phyloP scores from a whole-genome alignment of 2,329 filamentous ascomycete species.

The Pseudocercospora macadamiae region DNA sequence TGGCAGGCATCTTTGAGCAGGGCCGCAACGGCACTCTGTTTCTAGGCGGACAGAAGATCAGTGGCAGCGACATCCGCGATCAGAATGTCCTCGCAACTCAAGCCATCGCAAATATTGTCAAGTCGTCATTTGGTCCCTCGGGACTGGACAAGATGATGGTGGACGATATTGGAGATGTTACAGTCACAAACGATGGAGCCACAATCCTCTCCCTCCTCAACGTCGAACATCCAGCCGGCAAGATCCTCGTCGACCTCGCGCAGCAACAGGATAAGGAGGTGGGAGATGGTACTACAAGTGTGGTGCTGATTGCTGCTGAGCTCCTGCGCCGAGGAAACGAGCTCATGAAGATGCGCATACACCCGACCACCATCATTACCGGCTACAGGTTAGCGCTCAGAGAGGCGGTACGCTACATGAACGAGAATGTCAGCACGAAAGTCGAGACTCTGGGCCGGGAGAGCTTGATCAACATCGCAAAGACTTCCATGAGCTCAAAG shows the following conservation, averaged over 20 bases:
- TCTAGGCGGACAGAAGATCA: slow-evolving; percentile 96
- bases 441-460: slow-evolving; percentile 90
- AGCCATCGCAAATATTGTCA: slow-evolving; percentile 97
- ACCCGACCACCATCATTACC: slow-evolving; percentile 98
- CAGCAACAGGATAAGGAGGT: slow-evolving; percentile 99
- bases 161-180: slow-evolving; percentile 98
- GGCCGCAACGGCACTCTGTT: slow-evolving; percentile 95
- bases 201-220: slow-evolving; percentile 95
- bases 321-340: slow-evolving; percentile 92
- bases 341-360: slow-evolving; percentile 99
- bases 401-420: slow-evolving; percentile 98
- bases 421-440: slow-evolving; percentile 95
- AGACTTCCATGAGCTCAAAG: slow-evolving; percentile 99
- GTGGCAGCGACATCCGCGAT: slow-evolving; percentile 92
- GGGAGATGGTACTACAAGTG: slow-evolving; percentile 95
- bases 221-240: slow-evolving; percentile 96
- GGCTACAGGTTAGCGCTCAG: slow-evolving; percentile 93
- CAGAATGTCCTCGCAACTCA: slow-evolving; percentile 97
- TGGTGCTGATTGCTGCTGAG: slow-evolving; percentile 95
- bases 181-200: slow-evolving; percentile 97
- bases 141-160: slow-evolving; percentile 99
- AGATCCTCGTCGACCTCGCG: slow-evolving; percentile 95
- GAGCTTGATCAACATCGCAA: slow-evolving; percentile 90
- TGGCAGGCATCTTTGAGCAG: slow-evolving; percentile 97
- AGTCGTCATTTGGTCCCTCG: slow-evolving; percentile 96